Evolutionary conservation across 2,329 filamentous ascomycete species (phyloP), one percentile per base, ranked within the genome.

Genomic region (Sphaerulina musiva): DNA sequence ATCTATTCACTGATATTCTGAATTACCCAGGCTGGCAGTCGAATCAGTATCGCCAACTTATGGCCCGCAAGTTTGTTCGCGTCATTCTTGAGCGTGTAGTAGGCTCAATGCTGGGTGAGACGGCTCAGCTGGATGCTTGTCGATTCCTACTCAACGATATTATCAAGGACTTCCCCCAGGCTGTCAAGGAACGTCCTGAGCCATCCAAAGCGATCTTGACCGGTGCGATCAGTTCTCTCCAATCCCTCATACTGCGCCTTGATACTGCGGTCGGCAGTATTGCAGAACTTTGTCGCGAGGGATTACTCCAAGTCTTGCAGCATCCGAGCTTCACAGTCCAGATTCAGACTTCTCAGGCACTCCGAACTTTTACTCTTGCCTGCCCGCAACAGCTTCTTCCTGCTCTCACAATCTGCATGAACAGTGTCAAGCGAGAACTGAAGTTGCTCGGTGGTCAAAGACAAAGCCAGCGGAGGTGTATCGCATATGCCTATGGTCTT

Each of bases 311-410:
- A 69, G 88, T 95, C 5, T 76, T 97, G 26, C 89, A 95, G 64
- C 93, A 98, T 70, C 89, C 91, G 0, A 96, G 89, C 71, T 97
- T 97, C 70, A 93, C 90, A 4, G 93, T 98, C 2, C 93, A 98
- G 67, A 84, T 97, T 2, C 87, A 93, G 64, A 85, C 89, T 1
- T 89, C 93, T 4, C 82, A 87, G 57, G 95, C 90, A 66, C 76
- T 97, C 63, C 89, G 92, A 62, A 83, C 81, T 0, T 93, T 97
- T 66, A 88, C 95, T 0, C 77, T 95, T 42, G 90, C 90, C 11
- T 96, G 90, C 63, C 93, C 93, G 4, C 88, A 95, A 62, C 92
- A 97, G 67, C 80, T 98, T 5, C 76, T 97, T 4, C 88, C 89
- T 2, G 93, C 90, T 59, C 83, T 97, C 14, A 95, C 92, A 0